Conservation (phyloP, 805 yeast genomes). For the Lipomyces starkeyi region DNA sequence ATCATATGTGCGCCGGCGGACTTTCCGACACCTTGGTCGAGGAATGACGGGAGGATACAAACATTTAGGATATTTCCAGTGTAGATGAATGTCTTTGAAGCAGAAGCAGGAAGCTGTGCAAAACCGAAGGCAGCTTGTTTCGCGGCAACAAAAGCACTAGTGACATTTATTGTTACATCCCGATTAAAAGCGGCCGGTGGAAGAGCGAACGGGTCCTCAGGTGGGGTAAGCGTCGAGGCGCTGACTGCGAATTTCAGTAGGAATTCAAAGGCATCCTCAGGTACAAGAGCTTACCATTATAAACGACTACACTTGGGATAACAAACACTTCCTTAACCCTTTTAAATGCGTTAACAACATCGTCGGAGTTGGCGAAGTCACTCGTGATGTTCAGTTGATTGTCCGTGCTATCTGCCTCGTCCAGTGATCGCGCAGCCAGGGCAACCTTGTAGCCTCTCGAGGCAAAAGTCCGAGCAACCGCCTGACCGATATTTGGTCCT, state of each 20-base stretch:
- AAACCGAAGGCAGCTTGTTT: constrained; percentile 13
- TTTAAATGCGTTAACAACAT: constrained; percentile 9
- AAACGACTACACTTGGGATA: constrained; percentile 19
- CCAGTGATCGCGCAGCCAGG: constrained; percentile 8
- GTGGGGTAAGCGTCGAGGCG: constrained; percentile 5
- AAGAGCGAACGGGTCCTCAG: constrained; percentile 7
- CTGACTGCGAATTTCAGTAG: constrained; percentile 1
- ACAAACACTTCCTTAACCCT: constrained; percentile 5
- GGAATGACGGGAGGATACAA: neutral
- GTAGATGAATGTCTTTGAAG: constrained; percentile 13
- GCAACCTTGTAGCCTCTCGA: constrained; percentile 20
- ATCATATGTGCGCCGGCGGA: constrained; percentile 14
- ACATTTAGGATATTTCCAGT: constrained; percentile 17
- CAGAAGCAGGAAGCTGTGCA: constrained; percentile 11
- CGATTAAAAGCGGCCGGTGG: constrained; percentile 4
- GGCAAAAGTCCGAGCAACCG: constrained; percentile 14
- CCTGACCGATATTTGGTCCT: constrained; percentile 16
- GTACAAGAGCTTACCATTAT: constrained; percentile 10
- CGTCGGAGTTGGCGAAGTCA: constrained; percentile 14
- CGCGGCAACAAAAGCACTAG: constrained; percentile 13
- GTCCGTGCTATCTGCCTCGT: constrained; percentile 13
- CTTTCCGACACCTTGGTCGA: constrained; percentile 13
- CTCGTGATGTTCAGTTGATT: constrained; percentile 9
- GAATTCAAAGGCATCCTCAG: neutral
- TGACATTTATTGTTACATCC: neutral